Conservation (phyloP, 768 basidiomycete genomes). For the Cystofilobasidium bisporidii region DNA sequence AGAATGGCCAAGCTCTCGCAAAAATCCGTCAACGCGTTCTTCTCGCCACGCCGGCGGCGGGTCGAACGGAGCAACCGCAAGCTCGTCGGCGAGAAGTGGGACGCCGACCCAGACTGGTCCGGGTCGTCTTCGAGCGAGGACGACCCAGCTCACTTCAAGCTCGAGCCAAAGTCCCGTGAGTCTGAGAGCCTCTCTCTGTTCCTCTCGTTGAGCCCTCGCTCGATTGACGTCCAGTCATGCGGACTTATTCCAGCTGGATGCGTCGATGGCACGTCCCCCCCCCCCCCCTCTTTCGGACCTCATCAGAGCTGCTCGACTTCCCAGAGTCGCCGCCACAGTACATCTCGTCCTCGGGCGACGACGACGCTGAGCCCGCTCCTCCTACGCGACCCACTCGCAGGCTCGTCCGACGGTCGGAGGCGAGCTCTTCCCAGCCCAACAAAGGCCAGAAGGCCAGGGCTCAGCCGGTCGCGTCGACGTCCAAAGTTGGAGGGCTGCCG, state of each 20-base stretch:
- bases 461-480: neutral
- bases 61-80: neutral
- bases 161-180: constrained; percentile 2
- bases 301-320: neutral
- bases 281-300: no score
- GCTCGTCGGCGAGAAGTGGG: neutral
- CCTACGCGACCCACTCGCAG: neutral
- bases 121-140: neutral
- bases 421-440: neutral
- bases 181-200: neutral
- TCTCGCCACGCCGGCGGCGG: neutral
- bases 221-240: neutral
- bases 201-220: neutral
- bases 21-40: neutral
- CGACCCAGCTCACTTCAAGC: neutral
- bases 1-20: constrained; percentile 3
- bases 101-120: neutral
- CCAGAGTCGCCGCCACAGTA: neutral
- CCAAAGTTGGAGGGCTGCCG: neutral
- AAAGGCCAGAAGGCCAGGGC: neutral
- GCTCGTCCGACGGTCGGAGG: constrained; percentile 1
- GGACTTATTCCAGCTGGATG: neutral
- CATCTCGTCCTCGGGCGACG: neutral
- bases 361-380: neutral
- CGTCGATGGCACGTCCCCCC: no score